Evolutionary conservation across 306 rosid genomes (phyloP).

Genomic region (Prunus fruticosa): DNA sequence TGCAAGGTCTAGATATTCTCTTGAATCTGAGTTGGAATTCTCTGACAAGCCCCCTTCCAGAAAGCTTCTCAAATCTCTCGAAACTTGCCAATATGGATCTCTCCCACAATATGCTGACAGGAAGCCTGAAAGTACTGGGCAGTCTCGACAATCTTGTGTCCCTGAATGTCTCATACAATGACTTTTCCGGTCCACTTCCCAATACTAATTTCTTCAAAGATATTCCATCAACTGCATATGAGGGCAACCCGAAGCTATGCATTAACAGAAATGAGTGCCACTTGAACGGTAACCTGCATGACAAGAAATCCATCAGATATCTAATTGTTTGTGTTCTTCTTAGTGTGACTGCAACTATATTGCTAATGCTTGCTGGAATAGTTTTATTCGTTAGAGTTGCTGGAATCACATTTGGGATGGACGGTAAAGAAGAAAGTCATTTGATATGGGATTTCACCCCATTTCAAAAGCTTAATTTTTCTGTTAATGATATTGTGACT

Average conservation of each 20-base stretch:
- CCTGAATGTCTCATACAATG: slow-evolving; percentile 80
- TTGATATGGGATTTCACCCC: slow-evolving; percentile 87
- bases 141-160: slow-evolving; percentile 77
- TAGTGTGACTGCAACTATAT: slow-evolving; percentile 52
- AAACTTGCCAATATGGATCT: slow-evolving; percentile 81
- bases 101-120: slow-evolving; percentile 77
- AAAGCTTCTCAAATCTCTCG: slow-evolving; percentile 79
- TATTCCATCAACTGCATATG: slow-evolving; percentile 59
- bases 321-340: slow-evolving; percentile 54
- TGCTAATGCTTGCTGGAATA: slow-evolving; percentile 49
- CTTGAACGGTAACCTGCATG: slow-evolving; percentile 24
- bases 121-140: slow-evolving; percentile 53
- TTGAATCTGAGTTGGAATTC: slow-evolving; percentile 85
- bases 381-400: slow-evolving; percentile 52
- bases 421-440: slow-evolving; percentile 41
- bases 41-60: slow-evolving; percentile 71
- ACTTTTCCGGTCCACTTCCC: slow-evolving; percentile 77
- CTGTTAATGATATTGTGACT: slow-evolving; percentile 61
- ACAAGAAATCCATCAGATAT: slow-evolving; percentile 47
- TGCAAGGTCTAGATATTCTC: slow-evolving; percentile 81
- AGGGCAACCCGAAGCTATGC: slow-evolving; percentile 75
- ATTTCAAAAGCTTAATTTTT: slow-evolving; percentile 81
- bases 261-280: slow-evolving; percentile 46
- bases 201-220: slow-evolving; percentile 67
- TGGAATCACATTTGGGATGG: slow-evolving; percentile 36